These are phyloP conservation scores for Xylaria nigripes DNA, from an alignment of 495 filamentous ascomycete species.

Conservation along the genomic window DNA sequence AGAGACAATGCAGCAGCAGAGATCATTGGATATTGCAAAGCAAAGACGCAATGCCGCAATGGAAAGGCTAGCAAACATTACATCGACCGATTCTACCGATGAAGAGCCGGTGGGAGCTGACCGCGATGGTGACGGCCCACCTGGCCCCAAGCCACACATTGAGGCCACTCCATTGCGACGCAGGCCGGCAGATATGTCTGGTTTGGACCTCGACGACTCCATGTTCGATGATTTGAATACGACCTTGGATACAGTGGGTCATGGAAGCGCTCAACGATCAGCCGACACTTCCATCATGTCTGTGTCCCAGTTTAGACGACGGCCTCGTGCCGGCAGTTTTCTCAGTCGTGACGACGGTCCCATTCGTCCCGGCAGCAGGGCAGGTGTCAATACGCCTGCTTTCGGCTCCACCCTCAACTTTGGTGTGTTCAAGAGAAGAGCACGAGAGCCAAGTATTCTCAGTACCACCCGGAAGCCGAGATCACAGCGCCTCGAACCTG, in stretches of 20 bases:
- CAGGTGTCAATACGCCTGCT: conserved; percentile 36
- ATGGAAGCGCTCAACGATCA: conserved; percentile 29
- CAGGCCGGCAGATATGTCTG: conserved; percentile 33
- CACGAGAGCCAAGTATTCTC: conserved; percentile 42
- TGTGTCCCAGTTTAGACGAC: conserved; percentile 34
- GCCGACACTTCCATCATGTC: conserved; percentile 39
- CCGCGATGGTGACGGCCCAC: conserved; percentile 9
- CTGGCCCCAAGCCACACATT: conserved; percentile 26
- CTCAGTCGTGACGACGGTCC: conserved; percentile 35
- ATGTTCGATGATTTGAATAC: conserved; percentile 40
- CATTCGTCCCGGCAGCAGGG: conserved; percentile 41
- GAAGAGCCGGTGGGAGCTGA: neutral
- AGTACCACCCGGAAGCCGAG: conserved; percentile 34
- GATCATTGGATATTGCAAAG: conserved; percentile 23
- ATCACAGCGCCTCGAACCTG: conserved; percentile 23
- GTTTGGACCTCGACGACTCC: conserved; percentile 39
- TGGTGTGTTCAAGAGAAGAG: conserved; percentile 37
- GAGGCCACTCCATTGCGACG: conserved; percentile 20
- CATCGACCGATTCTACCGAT: conserved; percentile 21
- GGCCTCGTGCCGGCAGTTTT: conserved; percentile 40
- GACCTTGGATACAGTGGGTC: conserved; percentile 29
- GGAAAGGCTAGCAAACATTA: conserved; percentile 32
- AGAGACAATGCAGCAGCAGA: conserved; percentile 22
- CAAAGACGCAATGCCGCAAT: conserved; percentile 34
- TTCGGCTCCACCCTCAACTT: conserved; percentile 38